Evolutionary conservation across 108 stramenopile genomes (phyloP).

Genomic region (Skeletonema potamos): DNA sequence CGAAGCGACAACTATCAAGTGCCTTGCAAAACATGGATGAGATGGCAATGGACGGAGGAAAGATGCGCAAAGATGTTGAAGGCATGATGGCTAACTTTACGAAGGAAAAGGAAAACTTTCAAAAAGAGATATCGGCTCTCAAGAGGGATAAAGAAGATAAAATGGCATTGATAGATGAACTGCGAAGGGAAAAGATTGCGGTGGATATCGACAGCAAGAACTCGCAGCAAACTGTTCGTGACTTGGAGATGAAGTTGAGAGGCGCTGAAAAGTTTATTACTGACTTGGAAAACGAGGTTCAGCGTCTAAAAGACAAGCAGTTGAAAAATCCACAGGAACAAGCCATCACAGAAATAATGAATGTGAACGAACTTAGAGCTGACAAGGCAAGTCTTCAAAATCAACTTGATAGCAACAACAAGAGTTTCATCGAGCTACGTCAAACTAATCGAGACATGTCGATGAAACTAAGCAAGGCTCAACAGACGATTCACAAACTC

Average conservation of each 20-base stretch:
- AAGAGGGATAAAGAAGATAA: slow-evolving; percentile 12
- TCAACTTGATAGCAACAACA: neutral
- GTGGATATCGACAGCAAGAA: slow-evolving; percentile 5
- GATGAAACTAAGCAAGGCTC: slow-evolving; percentile 32
- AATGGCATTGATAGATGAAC: slow-evolving; percentile 13
- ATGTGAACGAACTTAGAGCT: neutral
- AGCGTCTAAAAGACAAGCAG: neutral
- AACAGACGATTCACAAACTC: slow-evolving; percentile 38
- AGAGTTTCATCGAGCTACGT: slow-evolving; percentile 20
- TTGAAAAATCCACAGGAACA: neutral
- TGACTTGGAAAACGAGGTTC: neutral
- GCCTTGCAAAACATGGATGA: slow-evolving; percentile 36
- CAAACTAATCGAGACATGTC: slow-evolving; percentile 18
- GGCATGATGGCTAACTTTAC: slow-evolving; percentile 14
- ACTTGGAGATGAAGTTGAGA: slow-evolving; percentile 7
- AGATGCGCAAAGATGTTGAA: slow-evolving; percentile 28
- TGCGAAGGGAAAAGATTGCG: slow-evolving; percentile 7
- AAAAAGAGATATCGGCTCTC: slow-evolving; percentile 9
- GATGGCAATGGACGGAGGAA: slow-evolving; percentile 36
- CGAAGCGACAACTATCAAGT: slow-evolving; percentile 26
- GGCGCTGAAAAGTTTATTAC: slow-evolving; percentile 2
- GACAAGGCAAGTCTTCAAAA: slow-evolving; percentile 8
- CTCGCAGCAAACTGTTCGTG: slow-evolving; percentile 9
- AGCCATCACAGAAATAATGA: neutral
- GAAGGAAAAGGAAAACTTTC: slow-evolving; percentile 29